Evolutionary conservation across 768 basidiomycete genomes (phyloP), one percentile per base, ranked within the genome.

Genomic region (Cubamyces sp.): DNA sequence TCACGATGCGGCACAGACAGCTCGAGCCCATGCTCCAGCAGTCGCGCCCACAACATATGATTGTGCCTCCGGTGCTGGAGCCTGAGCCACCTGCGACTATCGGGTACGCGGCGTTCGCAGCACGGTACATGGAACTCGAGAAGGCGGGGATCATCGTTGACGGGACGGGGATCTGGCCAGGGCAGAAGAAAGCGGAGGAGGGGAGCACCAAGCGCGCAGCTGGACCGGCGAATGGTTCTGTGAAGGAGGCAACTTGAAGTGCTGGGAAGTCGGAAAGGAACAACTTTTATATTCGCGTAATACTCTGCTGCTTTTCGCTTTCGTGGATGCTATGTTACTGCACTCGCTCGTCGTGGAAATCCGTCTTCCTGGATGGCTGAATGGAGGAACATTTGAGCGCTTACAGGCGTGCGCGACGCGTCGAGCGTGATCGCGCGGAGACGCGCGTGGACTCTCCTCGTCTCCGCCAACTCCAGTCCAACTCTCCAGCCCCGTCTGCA

Each of bases 91-190:
- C 66, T 8, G 46, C 40, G 42, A 66, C 64, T 41, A 63, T 66
- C 43, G 68, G 68, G 16, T 69, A 63, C 57, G 43, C 45, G 18
- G 64, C 64, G 37, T 69, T 69, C 34, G 60, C 57, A 37, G 55
- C 18, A 47, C 60, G 57, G 21, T 65, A 65, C 54, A 40, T 14
- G 15, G 59, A 64, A 42, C 59, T 67, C 28, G 68, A 67, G 52
- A 48, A 34, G 45, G 66, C 62, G 52, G 62, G 64, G 7, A 53
- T 67, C 21, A 60, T 65, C 28, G n/a, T n/a, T n/a, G 61, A 63
- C 26, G 68, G 68, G 2, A 19, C 55, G 12, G 68, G 64, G 3
- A 43, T 42, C 19, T 61, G 62, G 68, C 62, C 68, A 46, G 41
- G n/a, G 34, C 50, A 41, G 12, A n/a, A 25, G 26, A 45, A 60